Evolutionary conservation across 1,284 basidiomycete genomes (phyloP).

Genomic region (Thelephora terrestris): DNA sequence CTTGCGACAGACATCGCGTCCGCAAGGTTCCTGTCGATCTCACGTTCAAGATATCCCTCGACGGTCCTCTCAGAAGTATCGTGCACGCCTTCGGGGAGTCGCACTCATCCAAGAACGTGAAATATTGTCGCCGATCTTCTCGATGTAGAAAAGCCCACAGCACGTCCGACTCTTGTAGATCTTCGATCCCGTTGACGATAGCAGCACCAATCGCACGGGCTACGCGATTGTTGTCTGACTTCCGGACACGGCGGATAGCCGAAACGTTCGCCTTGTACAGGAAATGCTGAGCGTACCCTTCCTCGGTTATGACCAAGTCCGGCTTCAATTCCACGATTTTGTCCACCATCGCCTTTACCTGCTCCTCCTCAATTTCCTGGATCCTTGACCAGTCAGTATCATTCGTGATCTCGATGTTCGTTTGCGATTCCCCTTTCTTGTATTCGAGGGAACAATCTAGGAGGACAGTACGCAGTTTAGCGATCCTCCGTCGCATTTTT

Average conservation of each 20-base stretch:
- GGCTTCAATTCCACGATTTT: constrained; percentile 92
- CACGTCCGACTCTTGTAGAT: constrained; percentile 88
- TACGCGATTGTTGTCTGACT: constrained; percentile 98
- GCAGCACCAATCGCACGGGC: constrained; percentile 93
- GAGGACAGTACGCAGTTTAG: constrained; percentile 83
- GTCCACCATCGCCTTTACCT: constrained; percentile 85
- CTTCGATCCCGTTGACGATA: constrained; percentile 95
- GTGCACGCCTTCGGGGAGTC: constrained; percentile 94
- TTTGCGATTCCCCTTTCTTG: constrained; percentile 98
- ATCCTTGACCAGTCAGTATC: constrained; percentile 92
- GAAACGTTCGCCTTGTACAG: constrained; percentile 86
- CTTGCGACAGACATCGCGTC: constrained; percentile 97
- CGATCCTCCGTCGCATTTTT: constrained; percentile 89
- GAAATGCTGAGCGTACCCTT: constrained; percentile 93
- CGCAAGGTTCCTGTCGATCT: constrained; percentile 95
- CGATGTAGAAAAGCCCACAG: constrained; percentile 92
- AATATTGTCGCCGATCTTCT: constrained; percentile 99
- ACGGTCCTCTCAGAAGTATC: constrained; percentile 95
- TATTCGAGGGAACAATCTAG: constrained; percentile 97
- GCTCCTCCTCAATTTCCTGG: constrained; percentile 95
- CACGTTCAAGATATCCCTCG: constrained; percentile 97
- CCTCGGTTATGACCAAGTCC: constrained; percentile 94
- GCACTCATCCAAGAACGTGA: constrained; percentile 94
- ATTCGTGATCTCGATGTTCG: constrained; percentile 96
- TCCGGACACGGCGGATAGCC: constrained; percentile 89